A percentile compares a stretch with the other conserved stretches of the same genome.
Conservation (phyloP, 257 asterid species). For the Petunia axillaris region DNA sequence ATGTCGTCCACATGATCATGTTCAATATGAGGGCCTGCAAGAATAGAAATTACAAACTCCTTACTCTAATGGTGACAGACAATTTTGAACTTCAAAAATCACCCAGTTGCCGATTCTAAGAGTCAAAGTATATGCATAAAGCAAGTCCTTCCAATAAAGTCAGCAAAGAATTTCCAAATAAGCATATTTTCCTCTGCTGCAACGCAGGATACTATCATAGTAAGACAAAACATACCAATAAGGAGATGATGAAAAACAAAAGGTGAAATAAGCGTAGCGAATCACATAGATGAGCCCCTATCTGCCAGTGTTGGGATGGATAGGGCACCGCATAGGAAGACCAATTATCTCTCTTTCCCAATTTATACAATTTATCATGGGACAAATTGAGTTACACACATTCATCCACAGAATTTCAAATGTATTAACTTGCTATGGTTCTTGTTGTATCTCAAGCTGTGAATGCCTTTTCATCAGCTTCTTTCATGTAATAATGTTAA, state of each 20-base stretch:
- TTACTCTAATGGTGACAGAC: background rate
- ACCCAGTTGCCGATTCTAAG: constrained; percentile 20
- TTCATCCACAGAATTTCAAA: background rate
- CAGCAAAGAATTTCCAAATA: background rate
- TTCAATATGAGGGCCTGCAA: constrained; percentile 52
- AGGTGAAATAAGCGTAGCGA: too few relatives aligned
- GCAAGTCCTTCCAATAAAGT: constrained; percentile 11
- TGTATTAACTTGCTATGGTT: background rate
- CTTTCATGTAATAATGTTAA: background rate
- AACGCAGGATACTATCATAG: background rate
- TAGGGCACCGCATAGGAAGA: background rate
- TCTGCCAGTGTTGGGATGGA: too few relatives aligned
- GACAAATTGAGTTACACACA: background rate
- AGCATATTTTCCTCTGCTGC: background rate
- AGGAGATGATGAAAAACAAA: too few relatives aligned
- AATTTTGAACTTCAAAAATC: constrained; percentile 14
- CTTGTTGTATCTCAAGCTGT: background rate
- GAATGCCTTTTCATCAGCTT: background rate
- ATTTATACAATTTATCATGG: background rate
- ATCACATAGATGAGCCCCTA: too few relatives aligned
- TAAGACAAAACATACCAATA: background rate
- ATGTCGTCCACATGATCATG: constrained; percentile 30
- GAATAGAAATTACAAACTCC: background rate
- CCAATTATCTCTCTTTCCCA: background rate
- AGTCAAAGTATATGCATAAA: background rate